Conservation (phyloP, 2,329 filamentous ascomycete species). For the Incumbomyces delicatus region DNA sequence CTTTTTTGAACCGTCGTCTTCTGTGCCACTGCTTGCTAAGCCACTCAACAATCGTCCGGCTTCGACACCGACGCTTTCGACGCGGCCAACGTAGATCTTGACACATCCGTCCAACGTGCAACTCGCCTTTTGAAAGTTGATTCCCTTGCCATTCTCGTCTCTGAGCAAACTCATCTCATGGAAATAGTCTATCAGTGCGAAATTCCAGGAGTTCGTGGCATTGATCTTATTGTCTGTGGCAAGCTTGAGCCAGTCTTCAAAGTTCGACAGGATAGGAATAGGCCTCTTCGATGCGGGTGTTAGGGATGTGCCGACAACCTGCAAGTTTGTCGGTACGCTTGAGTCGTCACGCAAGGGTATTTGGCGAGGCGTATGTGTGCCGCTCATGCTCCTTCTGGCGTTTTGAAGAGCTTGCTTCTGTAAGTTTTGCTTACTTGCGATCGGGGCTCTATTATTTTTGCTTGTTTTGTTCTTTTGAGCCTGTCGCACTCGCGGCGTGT, state of each 20-base stretch:
- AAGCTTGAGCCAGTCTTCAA: constrained; percentile 99
- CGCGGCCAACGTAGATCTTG: constrained; percentile 97
- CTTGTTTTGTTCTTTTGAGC: not conserved
- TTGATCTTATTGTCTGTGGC: constrained; percentile 99
- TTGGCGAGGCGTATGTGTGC: constrained; percentile 41
- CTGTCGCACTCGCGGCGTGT: not conserved
- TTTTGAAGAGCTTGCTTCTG: constrained; percentile 20
- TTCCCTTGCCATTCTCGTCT: constrained; percentile 67
- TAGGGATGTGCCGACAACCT: constrained; percentile 64
- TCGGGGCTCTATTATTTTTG: constrained; percentile 33
- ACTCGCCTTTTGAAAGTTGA: constrained; percentile 98
- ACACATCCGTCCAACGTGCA: constrained; percentile 96
- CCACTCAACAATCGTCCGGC: constrained; percentile 92
- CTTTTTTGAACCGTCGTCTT: constrained; percentile 51
- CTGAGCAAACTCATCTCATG: constrained; percentile 97
- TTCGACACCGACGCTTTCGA: constrained; percentile 95
- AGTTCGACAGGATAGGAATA: constrained; percentile 80
- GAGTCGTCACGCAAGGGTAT: constrained; percentile 25
- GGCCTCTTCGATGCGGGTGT: constrained; percentile 52
- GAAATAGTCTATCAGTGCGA: constrained; percentile 99
- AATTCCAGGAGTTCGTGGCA: constrained; percentile 96
- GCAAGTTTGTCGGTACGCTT: constrained; percentile 45
- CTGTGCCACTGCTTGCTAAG: constrained; percentile 65
- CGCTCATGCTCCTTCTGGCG: constrained; percentile 26
- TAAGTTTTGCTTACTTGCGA: constrained; percentile 27